Evolutionary conservation across 345 rosid genomes (phyloP).

Genomic region (Litchi chinensis): DNA sequence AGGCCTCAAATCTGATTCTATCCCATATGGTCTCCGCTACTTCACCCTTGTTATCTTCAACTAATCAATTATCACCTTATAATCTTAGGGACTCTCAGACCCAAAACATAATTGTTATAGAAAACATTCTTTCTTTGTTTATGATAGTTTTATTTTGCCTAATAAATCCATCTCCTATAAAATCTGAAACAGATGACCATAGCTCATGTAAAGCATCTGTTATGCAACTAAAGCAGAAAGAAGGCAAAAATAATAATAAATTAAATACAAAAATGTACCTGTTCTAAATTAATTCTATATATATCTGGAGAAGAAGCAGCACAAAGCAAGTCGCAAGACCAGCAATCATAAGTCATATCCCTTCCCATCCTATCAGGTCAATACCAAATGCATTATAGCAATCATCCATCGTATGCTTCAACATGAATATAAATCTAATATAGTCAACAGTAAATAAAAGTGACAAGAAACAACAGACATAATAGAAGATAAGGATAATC

Average conservation of each 20-base stretch:
- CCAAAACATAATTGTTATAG: background rate
- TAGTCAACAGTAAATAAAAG: background rate
- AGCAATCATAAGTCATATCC: constrained; percentile 75
- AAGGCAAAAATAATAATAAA: background rate
- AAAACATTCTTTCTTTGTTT: background rate
- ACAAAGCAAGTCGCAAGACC: constrained; percentile 98
- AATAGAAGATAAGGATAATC: background rate
- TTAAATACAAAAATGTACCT: constrained; percentile 45
- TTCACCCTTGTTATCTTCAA: too few relatives aligned
- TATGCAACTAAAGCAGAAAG: background rate
- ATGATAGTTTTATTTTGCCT: background rate
- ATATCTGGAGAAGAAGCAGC: constrained; percentile 97
- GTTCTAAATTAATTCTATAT: constrained; percentile 91
- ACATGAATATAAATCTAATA: background rate
- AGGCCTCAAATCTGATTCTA: too few relatives aligned
- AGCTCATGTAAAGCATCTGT: background rate
- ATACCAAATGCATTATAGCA: background rate
- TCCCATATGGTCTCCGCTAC: too few relatives aligned
- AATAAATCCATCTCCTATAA: background rate
- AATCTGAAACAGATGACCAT: background rate
- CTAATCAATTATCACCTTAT: too few relatives aligned
- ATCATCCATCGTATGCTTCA: background rate
- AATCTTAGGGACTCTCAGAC: background rate
- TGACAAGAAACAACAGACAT: background rate
- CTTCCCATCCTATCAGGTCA: constrained; percentile 79